Evolutionary conservation across 2,329 filamentous ascomycete genomes (phyloP).

Genomic region (Parastagonospora nodorum): DNA sequence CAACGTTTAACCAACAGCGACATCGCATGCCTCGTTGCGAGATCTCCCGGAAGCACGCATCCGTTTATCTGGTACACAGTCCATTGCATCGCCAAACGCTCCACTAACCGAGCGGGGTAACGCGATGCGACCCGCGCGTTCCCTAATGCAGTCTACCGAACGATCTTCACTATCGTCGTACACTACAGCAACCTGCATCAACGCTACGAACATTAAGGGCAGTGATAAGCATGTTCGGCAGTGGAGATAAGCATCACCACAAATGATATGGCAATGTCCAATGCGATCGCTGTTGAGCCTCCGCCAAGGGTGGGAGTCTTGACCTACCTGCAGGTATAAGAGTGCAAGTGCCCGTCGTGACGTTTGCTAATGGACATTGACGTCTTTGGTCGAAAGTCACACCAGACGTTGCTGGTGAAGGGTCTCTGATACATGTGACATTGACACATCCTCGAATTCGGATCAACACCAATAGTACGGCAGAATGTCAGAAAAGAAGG

Average conservation of each 20-base stretch:
- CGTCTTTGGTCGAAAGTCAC: neutral
- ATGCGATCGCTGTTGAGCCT: conserved; percentile 10
- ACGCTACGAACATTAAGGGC: conserved; percentile 8
- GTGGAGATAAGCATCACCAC: conserved; percentile 17
- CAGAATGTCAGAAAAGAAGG: conserved; percentile 29
- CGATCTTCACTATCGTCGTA: conserved; percentile 19
- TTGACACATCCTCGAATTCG: no score
- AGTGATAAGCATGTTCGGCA: conserved; percentile 21
- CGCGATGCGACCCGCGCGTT: conserved; percentile 19
- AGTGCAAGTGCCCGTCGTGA: neutral
- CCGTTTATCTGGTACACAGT: neutral
- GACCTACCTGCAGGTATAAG: conserved; percentile 4
- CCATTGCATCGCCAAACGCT: neutral
- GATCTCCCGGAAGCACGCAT: neutral
- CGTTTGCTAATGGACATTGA: neutral
- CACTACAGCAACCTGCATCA: conserved; percentile 14
- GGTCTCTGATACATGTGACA: neutral
- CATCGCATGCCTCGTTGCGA: neutral
- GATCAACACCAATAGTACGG: neutral
- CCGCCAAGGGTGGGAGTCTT: conserved; percentile 23
- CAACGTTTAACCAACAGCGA: no score
- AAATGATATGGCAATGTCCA: conserved; percentile 14
- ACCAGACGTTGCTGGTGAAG: neutral
- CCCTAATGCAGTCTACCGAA: conserved; percentile 27
- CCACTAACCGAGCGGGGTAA: conserved; percentile 15